These are phyloP conservation scores for Aspergillus costaricaensis DNA, from an alignment of 2,329 filamentous ascomycete genomes.

Conservation along the genomic window DNA sequence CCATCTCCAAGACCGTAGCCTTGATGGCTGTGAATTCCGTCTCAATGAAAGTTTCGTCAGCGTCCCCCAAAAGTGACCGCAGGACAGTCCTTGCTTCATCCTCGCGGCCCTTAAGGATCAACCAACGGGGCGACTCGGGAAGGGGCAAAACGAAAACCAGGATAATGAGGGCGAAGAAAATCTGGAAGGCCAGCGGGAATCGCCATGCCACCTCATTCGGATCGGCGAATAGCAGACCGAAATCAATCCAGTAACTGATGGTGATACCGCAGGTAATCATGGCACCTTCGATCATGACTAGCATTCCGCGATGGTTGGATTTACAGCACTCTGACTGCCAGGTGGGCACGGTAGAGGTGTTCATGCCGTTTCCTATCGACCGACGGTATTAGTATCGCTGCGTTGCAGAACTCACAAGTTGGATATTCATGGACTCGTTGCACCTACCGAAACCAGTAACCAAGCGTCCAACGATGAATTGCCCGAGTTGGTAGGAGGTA, in stretches of 20 bases:
- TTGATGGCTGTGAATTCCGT: slow-evolving; percentile 56
- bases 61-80: slow-evolving; percentile 49
- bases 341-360: slow-evolving; percentile 55
- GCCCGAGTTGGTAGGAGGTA: slow-evolving; percentile 49
- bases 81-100: slow-evolving; percentile 54
- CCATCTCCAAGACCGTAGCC: slow-evolving; percentile 53
- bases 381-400: not conserved
- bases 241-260: slow-evolving; percentile 55
- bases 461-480: slow-evolving; percentile 55
- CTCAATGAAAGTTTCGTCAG: slow-evolving; percentile 47
- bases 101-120: slow-evolving; percentile 58
- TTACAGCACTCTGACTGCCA: slow-evolving; percentile 57
- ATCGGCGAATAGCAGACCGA: slow-evolving; percentile 56
- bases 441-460: slow-evolving; percentile 52
- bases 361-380: slow-evolving; percentile 47
- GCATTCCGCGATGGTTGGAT: slow-evolving; percentile 52
- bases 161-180: slow-evolving; percentile 57
- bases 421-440: not conserved
- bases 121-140: slow-evolving; percentile 61
- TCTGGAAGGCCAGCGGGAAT: slow-evolving; percentile 61
- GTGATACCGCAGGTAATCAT: slow-evolving; percentile 56
- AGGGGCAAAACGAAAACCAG: slow-evolving; percentile 51
- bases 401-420: too few species aligned
- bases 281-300: slow-evolving; percentile 57
- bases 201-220: slow-evolving; percentile 54